phyloP scores from a whole-genome alignment of 768 basidiomycete genomes.

The Rhodotorula kratochvilovae region DNA sequence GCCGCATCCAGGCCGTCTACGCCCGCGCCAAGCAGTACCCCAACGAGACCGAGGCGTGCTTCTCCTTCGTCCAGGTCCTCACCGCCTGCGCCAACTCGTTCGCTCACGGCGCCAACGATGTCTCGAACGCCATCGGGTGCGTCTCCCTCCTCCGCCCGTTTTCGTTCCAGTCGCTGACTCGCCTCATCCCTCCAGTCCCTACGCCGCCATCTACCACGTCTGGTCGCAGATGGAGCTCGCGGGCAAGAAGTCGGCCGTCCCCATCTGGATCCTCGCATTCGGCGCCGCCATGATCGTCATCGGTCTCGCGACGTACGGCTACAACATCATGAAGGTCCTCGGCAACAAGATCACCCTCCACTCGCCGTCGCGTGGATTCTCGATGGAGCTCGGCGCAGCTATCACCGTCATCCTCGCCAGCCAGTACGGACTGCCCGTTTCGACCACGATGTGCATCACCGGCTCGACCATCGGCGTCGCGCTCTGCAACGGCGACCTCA shows the following conservation, averaged over 20 bases:
- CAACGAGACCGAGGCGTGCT: conserved; percentile 52
- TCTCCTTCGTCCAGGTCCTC: conserved; percentile 51
- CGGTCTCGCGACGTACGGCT: conserved; percentile 46
- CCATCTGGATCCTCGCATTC: conserved; percentile 50
- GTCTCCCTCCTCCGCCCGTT: too few species aligned
- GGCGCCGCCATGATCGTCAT: conserved; percentile 45
- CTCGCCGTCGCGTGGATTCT: conserved; percentile 51
- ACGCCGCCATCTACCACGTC: conserved; percentile 48
- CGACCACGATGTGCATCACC: conserved; percentile 50
- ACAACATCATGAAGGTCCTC: conserved; percentile 42
- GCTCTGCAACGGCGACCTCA: conserved; percentile 32
- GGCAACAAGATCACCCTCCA: conserved; percentile 50
- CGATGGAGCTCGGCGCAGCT: conserved; percentile 50
- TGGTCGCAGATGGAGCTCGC: conserved; percentile 47
- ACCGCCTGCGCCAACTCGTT: conserved; percentile 49
- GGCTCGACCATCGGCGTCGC: conserved; percentile 49
- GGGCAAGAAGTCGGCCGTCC: conserved; percentile 45
- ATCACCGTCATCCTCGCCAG: conserved; percentile 53
- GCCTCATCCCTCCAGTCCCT: neutral
- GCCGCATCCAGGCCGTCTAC: conserved; percentile 47
- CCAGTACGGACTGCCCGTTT: conserved; percentile 47
- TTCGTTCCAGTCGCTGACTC: neutral
- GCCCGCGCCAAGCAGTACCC: conserved; percentile 47
- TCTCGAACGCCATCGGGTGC: conserved; percentile 43
- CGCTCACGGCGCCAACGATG: conserved; percentile 53